Evolutionary conservation across 2,329 filamentous ascomycete genomes (phyloP).

Genomic region (Trichoderma oligosporum): DNA sequence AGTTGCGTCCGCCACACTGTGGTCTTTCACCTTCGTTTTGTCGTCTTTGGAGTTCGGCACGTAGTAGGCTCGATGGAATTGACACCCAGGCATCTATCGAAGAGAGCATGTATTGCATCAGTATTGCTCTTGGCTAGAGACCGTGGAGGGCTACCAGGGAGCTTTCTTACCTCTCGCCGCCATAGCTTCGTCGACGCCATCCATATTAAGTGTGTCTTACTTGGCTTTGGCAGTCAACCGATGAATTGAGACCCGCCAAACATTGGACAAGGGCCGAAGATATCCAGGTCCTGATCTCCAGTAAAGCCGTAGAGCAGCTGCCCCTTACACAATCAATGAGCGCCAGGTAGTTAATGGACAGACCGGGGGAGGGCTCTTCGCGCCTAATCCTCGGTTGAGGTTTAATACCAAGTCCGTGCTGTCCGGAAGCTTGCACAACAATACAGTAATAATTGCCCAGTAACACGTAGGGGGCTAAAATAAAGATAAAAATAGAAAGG

Average conservation of each 20-base stretch:
- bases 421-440: background rate
- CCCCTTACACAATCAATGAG: background rate
- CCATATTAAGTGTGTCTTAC: slow-evolving; percentile 18
- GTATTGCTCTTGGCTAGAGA: background rate
- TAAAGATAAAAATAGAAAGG: background rate
- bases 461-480: background rate
- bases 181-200: slow-evolving; percentile 21
- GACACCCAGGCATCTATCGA: slow-evolving; percentile 38
- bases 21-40: slow-evolving; percentile 43
- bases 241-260: background rate
- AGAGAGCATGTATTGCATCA: background rate
- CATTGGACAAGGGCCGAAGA: background rate
- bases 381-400: slow-evolving; percentile 19
- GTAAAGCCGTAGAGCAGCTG: background rate
- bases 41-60: slow-evolving; percentile 51
- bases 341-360: background rate
- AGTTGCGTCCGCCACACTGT: slow-evolving; percentile 49
- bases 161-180: slow-evolving; percentile 19
- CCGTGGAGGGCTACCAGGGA: background rate
- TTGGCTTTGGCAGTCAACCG: slow-evolving; percentile 4
- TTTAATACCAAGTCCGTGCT: background rate
- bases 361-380: background rate
- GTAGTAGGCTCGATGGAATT: slow-evolving; percentile 50
- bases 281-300: background rate
- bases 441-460: background rate